Evolutionary conservation across 2,329 filamentous ascomycete genomes (phyloP).

Genomic region (Rhexocercosporidium sp.): DNA sequence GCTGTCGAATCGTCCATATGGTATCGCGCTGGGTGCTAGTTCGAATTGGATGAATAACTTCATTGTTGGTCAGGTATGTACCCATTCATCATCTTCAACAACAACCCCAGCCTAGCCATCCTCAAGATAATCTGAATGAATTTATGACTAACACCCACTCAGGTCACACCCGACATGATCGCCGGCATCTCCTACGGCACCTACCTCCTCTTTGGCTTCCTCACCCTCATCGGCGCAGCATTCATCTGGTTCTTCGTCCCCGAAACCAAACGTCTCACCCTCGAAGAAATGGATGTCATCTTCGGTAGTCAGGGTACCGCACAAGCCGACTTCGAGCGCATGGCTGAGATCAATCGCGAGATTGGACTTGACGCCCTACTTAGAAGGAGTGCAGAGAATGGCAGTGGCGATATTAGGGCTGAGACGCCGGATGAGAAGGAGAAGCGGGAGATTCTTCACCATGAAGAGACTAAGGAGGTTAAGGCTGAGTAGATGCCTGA

Average conservation of each 20-base stretch:
- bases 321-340: constrained; percentile 69
- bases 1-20: constrained; percentile 70
- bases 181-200: constrained; percentile 69
- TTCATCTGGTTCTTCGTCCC: constrained; percentile 58
- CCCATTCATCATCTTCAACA: no score
- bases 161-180: constrained; percentile 73
- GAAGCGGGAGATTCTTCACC: constrained; percentile 9
- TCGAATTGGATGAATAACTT: constrained; percentile 68
- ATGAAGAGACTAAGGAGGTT: constrained; percentile 15
- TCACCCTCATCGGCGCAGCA: constrained; percentile 66
- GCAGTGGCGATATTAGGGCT: background rate
- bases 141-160: constrained; percentile 36
- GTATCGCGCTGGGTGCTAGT: constrained; percentile 70
- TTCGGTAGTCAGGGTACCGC: constrained; percentile 72
- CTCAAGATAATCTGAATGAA: background rate
- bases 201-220: constrained; percentile 71
- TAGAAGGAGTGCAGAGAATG: background rate
- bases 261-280: constrained; percentile 57
- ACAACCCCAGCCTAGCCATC: background rate
- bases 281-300: constrained; percentile 67
- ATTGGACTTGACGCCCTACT: constrained; percentile 60
- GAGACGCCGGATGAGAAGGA: constrained; percentile 10
- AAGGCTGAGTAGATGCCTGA: background rate
- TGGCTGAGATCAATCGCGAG: constrained; percentile 74
- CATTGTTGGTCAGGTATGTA: constrained; percentile 61